A percentile compares a stretch with the other conserved stretches of the same genome.
These are phyloP conservation scores for Plasmodium coatneyi DNA, from an alignment of 169 alveolate genomes.

Conservation along the genomic window DNA sequence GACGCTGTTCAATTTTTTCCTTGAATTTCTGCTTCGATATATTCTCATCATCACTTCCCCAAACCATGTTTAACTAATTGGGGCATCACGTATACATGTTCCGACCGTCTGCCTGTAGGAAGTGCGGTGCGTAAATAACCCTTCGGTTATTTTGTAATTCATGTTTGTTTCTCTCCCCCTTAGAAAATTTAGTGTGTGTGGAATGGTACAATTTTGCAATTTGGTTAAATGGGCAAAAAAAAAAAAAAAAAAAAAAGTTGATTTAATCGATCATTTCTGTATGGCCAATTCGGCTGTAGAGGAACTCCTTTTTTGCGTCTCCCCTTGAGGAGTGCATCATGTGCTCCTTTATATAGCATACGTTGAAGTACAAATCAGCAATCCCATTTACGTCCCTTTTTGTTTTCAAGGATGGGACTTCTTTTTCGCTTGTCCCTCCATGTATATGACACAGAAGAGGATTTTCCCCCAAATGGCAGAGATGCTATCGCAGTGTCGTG, in stretches of 20 bases:
- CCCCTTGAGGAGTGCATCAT: not conserved
- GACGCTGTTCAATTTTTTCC: not conserved
- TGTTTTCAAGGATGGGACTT: not conserved
- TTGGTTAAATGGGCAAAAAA: not conserved
- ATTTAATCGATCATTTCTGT: not conserved
- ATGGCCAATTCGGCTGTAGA: not conserved
- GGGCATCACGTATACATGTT: not conserved
- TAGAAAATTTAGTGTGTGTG: not conserved
- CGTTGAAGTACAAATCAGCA: not conserved
- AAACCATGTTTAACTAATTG: not conserved
- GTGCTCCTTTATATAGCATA: not conserved
- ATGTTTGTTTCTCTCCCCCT: not conserved
- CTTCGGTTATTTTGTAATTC: not conserved
- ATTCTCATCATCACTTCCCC: conserved; percentile 1
- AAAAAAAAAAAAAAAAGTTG: not conserved
- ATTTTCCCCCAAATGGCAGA: not conserved
- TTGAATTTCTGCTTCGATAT: not conserved
- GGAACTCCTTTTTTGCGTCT: not conserved
- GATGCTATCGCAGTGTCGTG: not conserved
- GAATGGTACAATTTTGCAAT: not conserved
- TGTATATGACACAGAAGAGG: not conserved
- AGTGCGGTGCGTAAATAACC: not conserved
- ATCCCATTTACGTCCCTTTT: not conserved
- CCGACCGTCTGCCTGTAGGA: not conserved
- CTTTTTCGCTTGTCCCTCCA: not conserved